Evolutionary conservation across 345 rosid genomes (phyloP).

Genomic region (Boechera divaricarpa): DNA sequence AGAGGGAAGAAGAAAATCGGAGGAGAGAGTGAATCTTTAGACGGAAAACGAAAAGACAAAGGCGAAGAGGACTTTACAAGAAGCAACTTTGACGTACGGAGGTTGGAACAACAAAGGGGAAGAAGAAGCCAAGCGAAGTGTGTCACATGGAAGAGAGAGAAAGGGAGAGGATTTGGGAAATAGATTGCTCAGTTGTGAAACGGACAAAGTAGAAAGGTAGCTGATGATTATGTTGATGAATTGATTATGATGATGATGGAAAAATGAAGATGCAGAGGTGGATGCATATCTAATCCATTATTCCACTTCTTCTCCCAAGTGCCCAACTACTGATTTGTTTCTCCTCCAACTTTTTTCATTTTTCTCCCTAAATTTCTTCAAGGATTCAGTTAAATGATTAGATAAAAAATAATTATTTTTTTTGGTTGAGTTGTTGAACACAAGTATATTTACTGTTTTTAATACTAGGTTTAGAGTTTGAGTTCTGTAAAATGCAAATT

Average conservation of each 20-base stretch:
- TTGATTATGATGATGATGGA: conserved; percentile 9
- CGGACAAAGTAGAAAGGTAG: conserved; percentile 69
- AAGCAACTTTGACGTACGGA: conserved; percentile 44
- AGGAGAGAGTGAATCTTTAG: conserved; percentile 30
- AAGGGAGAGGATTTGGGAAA: conserved; percentile 42
- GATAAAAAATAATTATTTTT: not conserved
- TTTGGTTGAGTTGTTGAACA: not conserved
- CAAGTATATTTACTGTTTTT: not conserved
- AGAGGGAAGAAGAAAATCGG: conserved; percentile 31
- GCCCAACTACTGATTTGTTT: conserved; percentile 13
- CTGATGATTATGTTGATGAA: conserved; percentile 43
- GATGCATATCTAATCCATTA: conserved; percentile 44
- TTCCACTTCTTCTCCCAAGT: conserved; percentile 15
- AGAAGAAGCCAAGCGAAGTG: conserved; percentile 46
- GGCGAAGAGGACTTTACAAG: conserved; percentile 40
- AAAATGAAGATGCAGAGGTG: conserved; percentile 31
- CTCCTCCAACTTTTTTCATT: not conserved
- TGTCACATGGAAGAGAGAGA: conserved; percentile 46
- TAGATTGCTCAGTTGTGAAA: conserved; percentile 56
- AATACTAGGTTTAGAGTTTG: not conserved
- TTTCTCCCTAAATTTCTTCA: conserved; percentile 2
- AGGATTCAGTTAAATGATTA: conserved; percentile 7
- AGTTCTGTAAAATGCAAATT: not conserved
- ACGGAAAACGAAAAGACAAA: conserved; percentile 34
- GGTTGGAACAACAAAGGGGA: conserved; percentile 33